A percentile compares a stretch with the other conserved stretches of the same genome.
These are phyloP conservation scores for Torulaspora quercuum DNA, from an alignment of 805 yeast species.

Conservation along the genomic window DNA sequence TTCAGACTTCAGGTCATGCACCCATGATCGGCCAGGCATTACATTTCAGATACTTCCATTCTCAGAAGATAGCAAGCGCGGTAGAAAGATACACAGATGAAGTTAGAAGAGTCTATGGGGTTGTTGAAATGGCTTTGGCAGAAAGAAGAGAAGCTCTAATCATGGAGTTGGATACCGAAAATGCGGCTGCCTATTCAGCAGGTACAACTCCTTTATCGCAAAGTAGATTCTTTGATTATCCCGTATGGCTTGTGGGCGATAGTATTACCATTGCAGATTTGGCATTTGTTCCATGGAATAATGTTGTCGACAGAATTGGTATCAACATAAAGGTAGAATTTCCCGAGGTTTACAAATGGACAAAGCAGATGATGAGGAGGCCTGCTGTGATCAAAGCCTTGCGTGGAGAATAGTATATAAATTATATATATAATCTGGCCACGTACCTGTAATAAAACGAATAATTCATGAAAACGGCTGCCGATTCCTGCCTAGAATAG, in stretches of 20 bases:
- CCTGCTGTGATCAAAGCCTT: constrained; percentile 87
- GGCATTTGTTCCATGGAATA: constrained; percentile 95
- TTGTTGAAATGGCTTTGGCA: constrained; percentile 90
- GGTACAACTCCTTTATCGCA: constrained; percentile 86
- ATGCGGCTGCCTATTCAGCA: constrained; percentile 80
- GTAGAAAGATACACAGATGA: constrained; percentile 89
- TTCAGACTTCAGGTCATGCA: constrained; percentile 95
- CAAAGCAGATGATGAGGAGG: constrained; percentile 90
- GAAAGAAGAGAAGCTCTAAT: constrained; percentile 86
- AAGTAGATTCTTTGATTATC: constrained; percentile 83
- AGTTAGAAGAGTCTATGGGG: constrained; percentile 90
- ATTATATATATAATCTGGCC: constrained; percentile 5
- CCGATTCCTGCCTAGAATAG: no score
- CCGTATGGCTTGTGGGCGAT: constrained; percentile 94
- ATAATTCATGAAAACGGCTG: neutral
- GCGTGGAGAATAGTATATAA: constrained; percentile 53
- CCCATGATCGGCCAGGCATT: constrained; percentile 99
- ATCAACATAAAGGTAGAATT: constrained; percentile 81
- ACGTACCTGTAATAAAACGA: constrained; percentile 5
- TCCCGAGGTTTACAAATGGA: constrained; percentile 96
- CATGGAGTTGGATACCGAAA: constrained; percentile 84
- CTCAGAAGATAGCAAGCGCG: constrained; percentile 80
- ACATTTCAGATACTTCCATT: constrained; percentile 88
- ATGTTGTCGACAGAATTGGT: constrained; percentile 89
- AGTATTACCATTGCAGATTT: constrained; percentile 80